These are phyloP conservation scores for Gynandropsis gynandra DNA, from an alignment of 345 rosid species.

Conservation along the genomic window DNA sequence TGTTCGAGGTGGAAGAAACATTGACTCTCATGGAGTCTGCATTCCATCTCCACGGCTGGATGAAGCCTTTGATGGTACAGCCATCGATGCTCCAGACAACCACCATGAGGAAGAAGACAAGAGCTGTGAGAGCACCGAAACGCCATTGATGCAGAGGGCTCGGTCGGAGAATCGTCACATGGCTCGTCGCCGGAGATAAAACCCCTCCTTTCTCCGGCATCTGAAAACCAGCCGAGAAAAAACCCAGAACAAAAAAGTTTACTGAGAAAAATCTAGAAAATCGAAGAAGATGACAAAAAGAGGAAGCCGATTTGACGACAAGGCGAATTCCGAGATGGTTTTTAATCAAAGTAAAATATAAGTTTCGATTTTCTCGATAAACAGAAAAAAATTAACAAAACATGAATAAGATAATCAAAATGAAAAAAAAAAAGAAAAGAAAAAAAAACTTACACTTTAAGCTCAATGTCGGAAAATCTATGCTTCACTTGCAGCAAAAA, in stretches of 20 bases:
- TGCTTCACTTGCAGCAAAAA: neutral
- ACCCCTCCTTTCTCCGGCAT: constrained; percentile 59
- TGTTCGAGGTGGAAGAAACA: constrained; percentile 11
- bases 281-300: neutral
- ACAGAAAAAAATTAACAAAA: neutral
- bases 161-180: constrained; percentile 32
- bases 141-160: constrained; percentile 59
- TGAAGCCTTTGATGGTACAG: constrained; percentile 38
- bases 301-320: constrained; percentile 25
- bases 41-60: constrained; percentile 52
- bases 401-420: constrained; percentile 1
- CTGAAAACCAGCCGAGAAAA: constrained; percentile 21
- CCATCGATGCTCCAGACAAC: constrained; percentile 74
- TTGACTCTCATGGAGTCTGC: constrained; percentile 23
- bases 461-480: constrained; percentile 9
- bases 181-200: constrained; percentile 24
- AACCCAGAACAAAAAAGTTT: neutral
- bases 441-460: constrained; percentile 26
- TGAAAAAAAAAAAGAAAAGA: neutral
- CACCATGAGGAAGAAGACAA: constrained; percentile 53
- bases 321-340: constrained; percentile 18
- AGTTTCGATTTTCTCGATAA: constrained; percentile 22
- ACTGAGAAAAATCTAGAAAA: constrained; percentile 1
- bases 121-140: constrained; percentile 50
- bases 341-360: constrained; percentile 3